Evolutionary conservation across 805 yeast genomes (phyloP), one percentile per base, ranked within the genome.

Genomic region (Metschnikowia sp.): DNA sequence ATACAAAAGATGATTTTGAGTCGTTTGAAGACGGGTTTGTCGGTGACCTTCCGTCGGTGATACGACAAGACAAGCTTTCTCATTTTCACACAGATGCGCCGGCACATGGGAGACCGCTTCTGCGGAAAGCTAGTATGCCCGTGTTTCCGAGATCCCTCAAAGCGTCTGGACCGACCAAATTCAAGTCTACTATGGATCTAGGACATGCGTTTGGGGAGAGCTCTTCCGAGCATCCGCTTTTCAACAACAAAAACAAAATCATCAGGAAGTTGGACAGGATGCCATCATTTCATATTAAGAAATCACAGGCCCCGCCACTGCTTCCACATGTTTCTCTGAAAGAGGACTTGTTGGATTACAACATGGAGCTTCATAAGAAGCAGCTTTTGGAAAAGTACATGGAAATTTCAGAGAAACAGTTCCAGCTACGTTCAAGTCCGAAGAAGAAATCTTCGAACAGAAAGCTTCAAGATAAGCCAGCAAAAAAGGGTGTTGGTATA

Each of bases 11-110:
- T 45, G 75, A 70, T 42, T 62, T 55, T 51, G 74, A 68, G 40
- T 55, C 61, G 15, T 68, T 69, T 48, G 72, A 69, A 35, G 68
- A 66, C 29, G 75, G 74, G 3, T 69, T 70, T 49, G 74, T 64
- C 32, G 49, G 45, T 10, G 47, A 45, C 18, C 47, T 45, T 3
- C 59, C 57, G 2, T 40, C 43, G 10, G 48, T 39, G 18, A 29
- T 48, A 37, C 36, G 44, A 10, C 36, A 43, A 7, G 50, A 42
- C 30, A 51, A 53, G 38, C 51, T 56, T 33, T 39, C 46, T 32
- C 60, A 53, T 26, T 55, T 44, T 39, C 32, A 29, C 13, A 36
- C 48, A 11, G 6, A 8, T 11, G 34, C 41, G 9, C 18, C 32
- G 8, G 44, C 36, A 4, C 29, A 19, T 7, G 28, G 19, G 12